Percentiles rank a stretch among this genome's conserved stretches.
Conservation (phyloP, 305 asterid species). For the Salvia sclarea region DNA sequence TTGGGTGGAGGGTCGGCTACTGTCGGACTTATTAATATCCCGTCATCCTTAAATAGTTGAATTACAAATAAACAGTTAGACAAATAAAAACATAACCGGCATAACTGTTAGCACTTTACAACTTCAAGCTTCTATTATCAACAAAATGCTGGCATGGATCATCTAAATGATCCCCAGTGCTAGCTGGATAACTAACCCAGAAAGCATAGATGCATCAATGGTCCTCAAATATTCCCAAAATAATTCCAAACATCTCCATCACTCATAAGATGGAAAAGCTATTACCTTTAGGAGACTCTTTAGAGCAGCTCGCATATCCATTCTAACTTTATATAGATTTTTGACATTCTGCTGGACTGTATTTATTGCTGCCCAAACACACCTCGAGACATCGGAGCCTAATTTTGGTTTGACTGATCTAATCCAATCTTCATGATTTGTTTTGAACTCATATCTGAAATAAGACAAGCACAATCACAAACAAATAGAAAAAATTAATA, state of each 20-base stretch:
- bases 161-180: neutral
- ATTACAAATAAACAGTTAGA: conserved; percentile 21
- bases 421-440: conserved; percentile 87
- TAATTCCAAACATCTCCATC: neutral
- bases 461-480: conserved; percentile 28
- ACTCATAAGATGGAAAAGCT: conserved; percentile 9
- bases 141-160: neutral
- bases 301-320: conserved; percentile 75
- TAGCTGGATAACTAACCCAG: neutral
- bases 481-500: neutral
- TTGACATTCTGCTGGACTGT: conserved; percentile 64
- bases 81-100: neutral
- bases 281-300: conserved; percentile 75
- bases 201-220: conserved; percentile 13
- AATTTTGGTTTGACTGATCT: conserved; percentile 72
- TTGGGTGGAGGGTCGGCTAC: conserved; percentile 74
- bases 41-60: conserved; percentile 52
- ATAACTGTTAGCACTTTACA: neutral
- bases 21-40: conserved; percentile 70
- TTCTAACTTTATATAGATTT: conserved; percentile 72
- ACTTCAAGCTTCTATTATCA: too few relatives aligned
- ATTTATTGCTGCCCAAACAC: conserved; percentile 58
- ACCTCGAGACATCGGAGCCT: conserved; percentile 52
- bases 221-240: conserved; percentile 13
- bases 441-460: conserved; percentile 78